These are phyloP conservation scores for Rhodocollybia butyracea DNA, from an alignment of 768 basidiomycete species.

Conservation along the genomic window DNA sequence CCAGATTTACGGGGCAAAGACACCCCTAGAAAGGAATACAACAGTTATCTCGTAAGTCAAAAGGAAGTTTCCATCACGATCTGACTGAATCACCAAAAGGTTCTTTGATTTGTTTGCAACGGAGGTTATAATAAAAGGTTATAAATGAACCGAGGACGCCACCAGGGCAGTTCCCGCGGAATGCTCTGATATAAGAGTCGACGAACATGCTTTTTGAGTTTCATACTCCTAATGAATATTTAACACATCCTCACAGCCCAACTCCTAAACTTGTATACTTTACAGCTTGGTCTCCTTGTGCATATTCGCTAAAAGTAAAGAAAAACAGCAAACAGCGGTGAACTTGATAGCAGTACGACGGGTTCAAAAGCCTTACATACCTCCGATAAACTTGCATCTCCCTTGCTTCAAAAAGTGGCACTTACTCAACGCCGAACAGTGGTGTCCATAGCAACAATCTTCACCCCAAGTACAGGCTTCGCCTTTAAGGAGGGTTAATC, in stretches of 20 bases:
- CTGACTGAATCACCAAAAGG: conserved; percentile 2
- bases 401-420: conserved; percentile 51
- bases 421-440: conserved; percentile 41
- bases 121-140: neutral
- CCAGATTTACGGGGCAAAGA: conserved; percentile 8
- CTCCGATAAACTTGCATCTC: conserved; percentile 60
- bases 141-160: conserved; percentile 4
- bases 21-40: conserved; percentile 7
- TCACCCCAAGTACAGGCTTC: conserved; percentile 58
- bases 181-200: neutral
- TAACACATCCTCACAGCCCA: neutral
- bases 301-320: conserved; percentile 33
- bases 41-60: conserved; percentile 7
- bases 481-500: conserved; percentile 32
- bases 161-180: neutral
- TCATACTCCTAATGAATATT: neutral
- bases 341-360: conserved; percentile 5
- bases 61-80: conserved; percentile 5
- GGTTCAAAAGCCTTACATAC: conserved; percentile 30
- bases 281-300: conserved; percentile 23
- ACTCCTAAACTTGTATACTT: neutral
- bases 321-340: conserved; percentile 4
- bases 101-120: conserved; percentile 11
- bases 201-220: neutral
- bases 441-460: conserved; percentile 52